A percentile compares a stretch with the other conserved stretches of the same genome.
Evolutionary conservation across 1,284 basidiomycete genomes (phyloP).

Genomic region (Anthracocystis panici-leucophaei): DNA sequence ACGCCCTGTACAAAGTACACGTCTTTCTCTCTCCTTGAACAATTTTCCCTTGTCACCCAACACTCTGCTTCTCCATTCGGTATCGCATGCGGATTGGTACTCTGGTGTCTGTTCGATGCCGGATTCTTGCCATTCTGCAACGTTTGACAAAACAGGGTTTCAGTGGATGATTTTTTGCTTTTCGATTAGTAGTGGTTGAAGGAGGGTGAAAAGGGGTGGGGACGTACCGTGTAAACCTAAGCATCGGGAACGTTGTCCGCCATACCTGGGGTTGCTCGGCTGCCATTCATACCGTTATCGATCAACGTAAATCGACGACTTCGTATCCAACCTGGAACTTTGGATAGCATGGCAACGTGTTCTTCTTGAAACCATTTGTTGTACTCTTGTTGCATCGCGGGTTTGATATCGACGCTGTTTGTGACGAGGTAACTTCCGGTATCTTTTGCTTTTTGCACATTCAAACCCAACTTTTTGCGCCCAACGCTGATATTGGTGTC

Average conservation of each 20-base stretch:
- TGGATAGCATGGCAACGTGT: constrained; percentile 46
- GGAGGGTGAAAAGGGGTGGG: background rate
- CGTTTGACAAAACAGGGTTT: too few species aligned
- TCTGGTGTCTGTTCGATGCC: constrained; percentile 30
- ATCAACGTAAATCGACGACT: constrained; percentile 56
- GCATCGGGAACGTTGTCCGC: constrained; percentile 30
- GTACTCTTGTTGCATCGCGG: constrained; percentile 27
- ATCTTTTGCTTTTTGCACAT: constrained; percentile 19
- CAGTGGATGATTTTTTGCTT: too few species aligned
- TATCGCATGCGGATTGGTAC: constrained; percentile 40
- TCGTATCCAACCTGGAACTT: constrained; percentile 59
- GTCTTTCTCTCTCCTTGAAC: constrained; percentile 51
- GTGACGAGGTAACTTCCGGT: constrained; percentile 39
- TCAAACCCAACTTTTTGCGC: constrained; percentile 13
- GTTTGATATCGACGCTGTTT: constrained; percentile 46
- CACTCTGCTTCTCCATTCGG: constrained; percentile 45
- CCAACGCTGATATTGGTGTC: constrained; percentile 16
- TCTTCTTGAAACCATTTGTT: constrained; percentile 57
- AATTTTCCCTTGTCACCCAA: constrained; percentile 28
- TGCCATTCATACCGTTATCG: constrained; percentile 49
- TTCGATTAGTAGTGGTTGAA: background rate
- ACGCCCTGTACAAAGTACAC: constrained; percentile 54
- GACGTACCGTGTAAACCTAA: constrained; percentile 55
- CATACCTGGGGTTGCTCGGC: constrained; percentile 19
- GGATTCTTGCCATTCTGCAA: constrained; percentile 21